Base-by-base conservation (phyloP, 345 rosid species). In the Melaleuca alternifolia region DNA sequence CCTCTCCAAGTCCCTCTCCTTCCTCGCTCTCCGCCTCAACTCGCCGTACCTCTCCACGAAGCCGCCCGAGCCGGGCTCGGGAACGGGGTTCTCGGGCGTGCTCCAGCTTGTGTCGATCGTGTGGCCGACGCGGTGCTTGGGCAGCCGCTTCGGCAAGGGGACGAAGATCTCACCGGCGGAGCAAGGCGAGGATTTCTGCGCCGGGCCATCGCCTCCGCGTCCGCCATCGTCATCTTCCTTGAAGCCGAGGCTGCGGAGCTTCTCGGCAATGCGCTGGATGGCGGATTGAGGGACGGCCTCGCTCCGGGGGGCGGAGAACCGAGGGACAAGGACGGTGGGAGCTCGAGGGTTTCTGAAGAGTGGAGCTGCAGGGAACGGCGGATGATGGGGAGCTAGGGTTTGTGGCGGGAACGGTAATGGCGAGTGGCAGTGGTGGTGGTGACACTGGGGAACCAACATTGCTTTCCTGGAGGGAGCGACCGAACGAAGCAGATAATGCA, bases 51-150 rank as follows among this genome's bases (percentile, higher is more conserved):
- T 90, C 44, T 87, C 90, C 10, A 96, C 92, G 37, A 94, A 93
- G 59, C 91, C 89, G 37, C 97, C 96, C 6, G 98, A 92, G 41
- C 98, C 98, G 26, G 98, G 98, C 4, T 84, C 90, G 13, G 98
- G 97, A 11, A 95, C 95, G 3, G 99, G 98, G 79, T 92, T 94
- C 89, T 94, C 94, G 9, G 99, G 98, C 46, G 96, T 92, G 91
- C 96, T 94, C 99, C 99, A 97, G 95, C 97, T 97, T 50, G 95
- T 85, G 89, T 97, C 99, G 30, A 97, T 87, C n/a, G 97, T 96
- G 88, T 97, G 97, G 6, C 99, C 99, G 85, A 97, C 96, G 57
- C 98, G 93, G 88, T 90, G 81, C 88, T 92, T 93, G 51, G 98
- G 94, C 61, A 97, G 87, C 84, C 90, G 93, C 21, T 86, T 48